Evolutionary conservation across 1,284 basidiomycete species (phyloP).

Genomic region (Cystobasidium pallidum): DNA sequence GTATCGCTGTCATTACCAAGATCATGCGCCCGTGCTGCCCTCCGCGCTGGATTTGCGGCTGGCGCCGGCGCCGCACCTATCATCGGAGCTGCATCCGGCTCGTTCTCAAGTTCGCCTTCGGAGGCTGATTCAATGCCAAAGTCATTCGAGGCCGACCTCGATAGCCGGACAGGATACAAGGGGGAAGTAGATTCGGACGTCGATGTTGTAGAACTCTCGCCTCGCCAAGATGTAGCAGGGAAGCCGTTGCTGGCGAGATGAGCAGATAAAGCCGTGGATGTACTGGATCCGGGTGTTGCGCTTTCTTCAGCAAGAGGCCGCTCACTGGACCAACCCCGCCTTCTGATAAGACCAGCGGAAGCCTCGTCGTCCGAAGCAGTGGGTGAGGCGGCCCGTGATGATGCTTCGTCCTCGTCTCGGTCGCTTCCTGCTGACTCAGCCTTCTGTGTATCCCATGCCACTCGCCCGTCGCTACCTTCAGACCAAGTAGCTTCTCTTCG

Average conservation of each 20-base stretch:
- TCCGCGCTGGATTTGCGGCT: background rate
- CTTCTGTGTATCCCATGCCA: background rate
- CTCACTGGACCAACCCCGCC: constrained; percentile 12
- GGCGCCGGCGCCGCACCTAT: background rate
- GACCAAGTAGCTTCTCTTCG: background rate
- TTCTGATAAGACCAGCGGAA: constrained; percentile 4
- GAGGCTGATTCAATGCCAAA: constrained; percentile 12
- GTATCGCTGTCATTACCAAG: constrained; percentile 16
- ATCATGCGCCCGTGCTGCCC: constrained; percentile 8
- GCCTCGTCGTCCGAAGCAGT: background rate
- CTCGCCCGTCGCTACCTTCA: background rate
- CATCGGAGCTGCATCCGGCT: background rate
- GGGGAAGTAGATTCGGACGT: background rate
- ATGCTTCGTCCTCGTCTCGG: background rate
- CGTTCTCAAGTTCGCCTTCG: constrained; percentile 18
- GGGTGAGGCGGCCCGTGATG: constrained; percentile 14
- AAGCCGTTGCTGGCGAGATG: background rate
- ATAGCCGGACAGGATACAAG: background rate
- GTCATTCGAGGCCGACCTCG: background rate
- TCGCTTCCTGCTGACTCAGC: background rate
- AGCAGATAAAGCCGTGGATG: too few species aligned
- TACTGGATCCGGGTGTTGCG: background rate
- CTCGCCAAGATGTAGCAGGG: background rate
- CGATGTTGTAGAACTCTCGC: background rate
- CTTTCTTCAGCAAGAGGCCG: too few species aligned